Conservation (phyloP, 192 early-diverging fungal species). For the Entrophospora sp. region DNA sequence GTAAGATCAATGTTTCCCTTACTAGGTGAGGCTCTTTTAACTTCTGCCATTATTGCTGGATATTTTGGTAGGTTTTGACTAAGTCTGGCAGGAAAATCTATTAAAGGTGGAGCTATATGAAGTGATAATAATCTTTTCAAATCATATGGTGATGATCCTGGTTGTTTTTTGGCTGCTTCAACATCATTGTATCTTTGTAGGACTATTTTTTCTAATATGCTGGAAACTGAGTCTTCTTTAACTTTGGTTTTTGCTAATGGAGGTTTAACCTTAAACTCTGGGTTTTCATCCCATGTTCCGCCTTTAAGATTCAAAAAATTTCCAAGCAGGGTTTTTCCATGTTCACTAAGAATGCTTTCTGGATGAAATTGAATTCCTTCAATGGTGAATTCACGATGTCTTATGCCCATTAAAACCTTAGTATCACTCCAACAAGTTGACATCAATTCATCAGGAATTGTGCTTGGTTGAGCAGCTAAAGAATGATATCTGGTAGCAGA, state of each 20-base stretch:
- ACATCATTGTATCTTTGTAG: constrained; percentile 77
- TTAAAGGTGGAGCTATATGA: constrained; percentile 62
- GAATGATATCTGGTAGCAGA: constrained; percentile 95
- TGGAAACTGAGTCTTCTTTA: constrained; percentile 32
- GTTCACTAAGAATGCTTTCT: constrained; percentile 91
- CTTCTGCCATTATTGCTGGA: constrained; percentile 87
- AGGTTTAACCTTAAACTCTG: constrained; percentile 31
- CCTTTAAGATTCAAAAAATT: constrained; percentile 87
- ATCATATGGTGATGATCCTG: constrained; percentile 64
- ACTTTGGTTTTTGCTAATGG: constrained; percentile 32
- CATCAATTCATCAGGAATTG: constrained; percentile 74
- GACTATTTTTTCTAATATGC: constrained; percentile 79
- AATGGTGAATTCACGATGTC: constrained; percentile 80
- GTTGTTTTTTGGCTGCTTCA: constrained; percentile 50
- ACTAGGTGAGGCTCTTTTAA: constrained; percentile 95
- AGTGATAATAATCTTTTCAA: constrained; percentile 60
- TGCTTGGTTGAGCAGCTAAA: constrained; percentile 74
- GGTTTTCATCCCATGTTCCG: constrained; percentile 77
- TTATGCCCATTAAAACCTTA: constrained; percentile 88
- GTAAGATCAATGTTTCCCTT: constrained; percentile 83
- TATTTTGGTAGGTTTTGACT: constrained; percentile 37
- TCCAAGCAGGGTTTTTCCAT: constrained; percentile 76
- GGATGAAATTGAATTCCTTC: constrained; percentile 99
- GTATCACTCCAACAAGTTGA: constrained; percentile 79
- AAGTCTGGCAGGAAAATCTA: constrained; percentile 74